Evolutionary conservation across 768 basidiomycete species (phyloP).

Genomic region (Russula brevipes): DNA sequence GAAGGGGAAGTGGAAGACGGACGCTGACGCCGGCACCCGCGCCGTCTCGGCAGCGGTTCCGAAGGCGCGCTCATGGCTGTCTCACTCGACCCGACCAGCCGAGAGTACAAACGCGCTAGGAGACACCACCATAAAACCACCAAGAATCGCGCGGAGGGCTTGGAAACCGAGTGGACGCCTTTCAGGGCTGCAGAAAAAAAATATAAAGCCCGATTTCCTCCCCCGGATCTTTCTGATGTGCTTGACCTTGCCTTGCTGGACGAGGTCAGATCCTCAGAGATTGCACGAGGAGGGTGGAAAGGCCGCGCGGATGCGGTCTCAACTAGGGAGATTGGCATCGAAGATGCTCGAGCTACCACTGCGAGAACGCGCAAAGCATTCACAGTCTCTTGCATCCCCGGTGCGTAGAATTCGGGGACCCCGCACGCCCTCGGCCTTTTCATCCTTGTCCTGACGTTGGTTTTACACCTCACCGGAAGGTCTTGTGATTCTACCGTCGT

Average conservation of each 20-base stretch:
- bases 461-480: slow-evolving; percentile 43
- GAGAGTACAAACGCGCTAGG: slow-evolving; percentile 55
- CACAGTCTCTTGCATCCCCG: slow-evolving; percentile 51
- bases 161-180: slow-evolving; percentile 59
- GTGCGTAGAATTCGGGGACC: neutral
- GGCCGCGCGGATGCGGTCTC: slow-evolving; percentile 40
- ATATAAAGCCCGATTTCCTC: slow-evolving; percentile 75
- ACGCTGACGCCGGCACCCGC: neutral
- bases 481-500: slow-evolving; percentile 77
- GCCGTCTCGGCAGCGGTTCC: neutral
- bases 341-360: slow-evolving; percentile 7
- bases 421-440: slow-evolving; percentile 32
- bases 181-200: slow-evolving; percentile 76
- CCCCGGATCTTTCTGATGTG: slow-evolving; percentile 62
- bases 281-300: slow-evolving; percentile 43
- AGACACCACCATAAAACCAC: slow-evolving; percentile 57
- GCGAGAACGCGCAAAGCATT: slow-evolving; percentile 35
- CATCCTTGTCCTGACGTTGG: slow-evolving; percentile 18
- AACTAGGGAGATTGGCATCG: slow-evolving; percentile 33
- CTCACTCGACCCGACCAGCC: slow-evolving; percentile 41
- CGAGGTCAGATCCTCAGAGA: slow-evolving; percentile 37
- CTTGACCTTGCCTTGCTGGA: slow-evolving; percentile 60
- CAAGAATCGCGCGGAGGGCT: slow-evolving; percentile 42
- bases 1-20: neutral
- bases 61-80: neutral